Evolutionary conservation across 257 asterid genomes (phyloP).

Genomic region (Solanum boliviense): DNA sequence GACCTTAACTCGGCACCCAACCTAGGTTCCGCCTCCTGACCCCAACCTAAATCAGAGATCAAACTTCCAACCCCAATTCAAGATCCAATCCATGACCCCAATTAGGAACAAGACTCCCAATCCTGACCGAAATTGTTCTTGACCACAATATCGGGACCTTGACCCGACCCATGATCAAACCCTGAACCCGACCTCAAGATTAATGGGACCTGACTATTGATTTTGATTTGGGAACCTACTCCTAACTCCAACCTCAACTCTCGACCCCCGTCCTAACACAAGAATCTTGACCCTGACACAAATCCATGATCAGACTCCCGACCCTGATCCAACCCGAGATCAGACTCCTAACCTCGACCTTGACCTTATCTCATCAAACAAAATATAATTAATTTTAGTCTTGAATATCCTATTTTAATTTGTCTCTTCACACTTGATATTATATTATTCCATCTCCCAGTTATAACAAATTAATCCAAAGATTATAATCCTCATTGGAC

Average conservation of each 20-base stretch:
- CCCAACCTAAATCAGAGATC: neutral
- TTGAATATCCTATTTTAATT: too few relatives aligned
- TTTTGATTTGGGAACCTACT: neutral
- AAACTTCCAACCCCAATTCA: neutral
- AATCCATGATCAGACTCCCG: too few relatives aligned
- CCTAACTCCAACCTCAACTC: neutral
- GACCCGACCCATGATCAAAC: neutral
- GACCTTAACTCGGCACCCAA: neutral
- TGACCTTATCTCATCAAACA: neutral
- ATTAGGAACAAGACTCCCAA: neutral
- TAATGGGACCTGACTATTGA: neutral
- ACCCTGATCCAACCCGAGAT: neutral
- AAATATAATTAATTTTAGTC: too few relatives aligned
- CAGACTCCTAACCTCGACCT: neutral
- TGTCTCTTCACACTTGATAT: neutral
- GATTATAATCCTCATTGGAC: neutral
- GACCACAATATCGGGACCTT: accelerated
- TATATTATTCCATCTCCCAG: too few relatives aligned
- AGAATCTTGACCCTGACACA: too few relatives aligned
- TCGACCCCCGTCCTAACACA: neutral
- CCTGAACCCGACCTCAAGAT: too few relatives aligned
- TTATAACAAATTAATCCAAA: too few relatives aligned
- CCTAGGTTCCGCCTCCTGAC: neutral
- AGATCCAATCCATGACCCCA: neutral
- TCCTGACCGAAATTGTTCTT: accelerated